Evolutionary conservation across 1,284 basidiomycete species (phyloP), one percentile per base, ranked within the genome.

Genomic region (Termitomyces sp.): DNA sequence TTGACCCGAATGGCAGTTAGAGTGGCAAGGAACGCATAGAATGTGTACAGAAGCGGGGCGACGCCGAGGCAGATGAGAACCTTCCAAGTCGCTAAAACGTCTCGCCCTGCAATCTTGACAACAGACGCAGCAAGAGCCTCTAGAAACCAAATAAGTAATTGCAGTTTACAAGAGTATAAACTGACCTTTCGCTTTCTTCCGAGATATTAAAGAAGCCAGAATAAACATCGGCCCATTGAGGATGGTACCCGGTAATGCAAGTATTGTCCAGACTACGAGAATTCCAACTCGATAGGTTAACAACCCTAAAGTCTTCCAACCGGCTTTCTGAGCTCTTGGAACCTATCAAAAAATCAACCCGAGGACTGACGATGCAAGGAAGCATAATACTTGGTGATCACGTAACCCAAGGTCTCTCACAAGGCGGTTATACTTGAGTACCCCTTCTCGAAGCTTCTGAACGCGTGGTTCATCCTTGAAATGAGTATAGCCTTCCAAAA

Each of bases 81-180:
- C 69, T 99, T 99, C 97, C 97, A 99, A 2, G 95, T 95, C 0
- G 94, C 97, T 14, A 99, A 76, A 11, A 99, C 97, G 67, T 99
- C 97, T 46, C 92, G 83, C 26, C 88, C 97, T 33, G 91, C 91
- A 54, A 99, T 84, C 72, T 99, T 99, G 67, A 99, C 97, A 9
- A 85, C 88, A 10, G 96, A 98, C 7, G 91, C 94, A 39, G 94
- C 96, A 53, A 99, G 85, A 2, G 97, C 97, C 81, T 97, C 96
- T 95, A 14, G 68, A 52, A 34, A 55, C 40, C 34, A 44, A n/a
- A 54, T 59, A 35, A 57, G 24, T 53, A 43, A 28, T 28, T 26
- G 42, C n/a, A 52, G 55, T n/a, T 50, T 37, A 35, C 44, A 39
- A 49, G 5, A 41, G 18, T n/a, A 10, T 38, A 24, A 21, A 52